Evolutionary conservation across 2,329 filamentous ascomycete species (phyloP), one percentile per base, ranked within the genome.

Genomic region (Cercospora zeae-maydis): DNA sequence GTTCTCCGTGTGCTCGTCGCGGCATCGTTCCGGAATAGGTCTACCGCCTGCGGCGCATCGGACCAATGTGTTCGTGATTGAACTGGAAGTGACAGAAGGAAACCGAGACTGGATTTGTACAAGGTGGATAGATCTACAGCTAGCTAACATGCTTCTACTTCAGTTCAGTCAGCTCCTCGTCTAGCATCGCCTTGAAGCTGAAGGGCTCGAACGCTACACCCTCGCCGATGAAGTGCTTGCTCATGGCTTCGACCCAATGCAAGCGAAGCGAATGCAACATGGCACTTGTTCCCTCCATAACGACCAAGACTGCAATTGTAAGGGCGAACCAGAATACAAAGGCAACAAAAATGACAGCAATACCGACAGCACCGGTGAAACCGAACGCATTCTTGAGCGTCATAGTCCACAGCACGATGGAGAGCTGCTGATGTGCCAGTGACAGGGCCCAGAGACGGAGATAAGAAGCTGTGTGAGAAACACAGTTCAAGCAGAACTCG

Each of bases 401-500:
- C 95, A 99, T 99, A 72, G 85, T 85, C 95, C 95, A 99, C 53
- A 99, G 85, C 67, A 99, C 95, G 68, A 93, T 89, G 54, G 92
- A 96, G 64, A 99, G 88, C 84, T 98, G 95, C 78, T 99, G 95
- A 82, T 99, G 95, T 33, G 95, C 95, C 64, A 99, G 88, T 1
- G 95, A 99, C 71, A 99, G 79, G 33, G 95, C 95, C 95, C 95
- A 99, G 49, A 99, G 90, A 82, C 95, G 95, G 53, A 99, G 89
- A 79, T 99, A 99, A 1, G 95, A 99, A 4, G 95, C 95, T 4
- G 96, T 99, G 80, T 99, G 95, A 31, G 95, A 99, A 67, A 99
- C 93, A 77, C 93, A 98, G 83, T 99, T 99, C 72, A 99, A 84
- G 76, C 95, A 99, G 82, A 99, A 99, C 84, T 99, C 92, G 73